phyloP scores from a whole-genome alignment of 345 rosid genomes.

The Psidium friedrichsthalianum region DNA sequence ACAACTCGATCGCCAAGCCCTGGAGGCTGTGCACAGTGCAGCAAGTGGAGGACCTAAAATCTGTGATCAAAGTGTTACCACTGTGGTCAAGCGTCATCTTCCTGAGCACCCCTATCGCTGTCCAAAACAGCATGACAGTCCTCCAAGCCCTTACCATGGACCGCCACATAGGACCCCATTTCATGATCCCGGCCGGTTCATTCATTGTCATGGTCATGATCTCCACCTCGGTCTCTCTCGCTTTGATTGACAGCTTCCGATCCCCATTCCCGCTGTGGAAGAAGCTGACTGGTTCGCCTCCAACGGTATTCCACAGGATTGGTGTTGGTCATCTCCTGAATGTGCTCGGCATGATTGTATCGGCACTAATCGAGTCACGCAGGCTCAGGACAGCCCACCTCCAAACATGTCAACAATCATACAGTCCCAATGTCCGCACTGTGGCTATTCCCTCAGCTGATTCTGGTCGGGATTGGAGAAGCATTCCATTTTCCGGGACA shows the following conservation, averaged over 20 bases:
- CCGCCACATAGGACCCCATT: constrained; percentile 25
- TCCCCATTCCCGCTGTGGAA: constrained; percentile 16
- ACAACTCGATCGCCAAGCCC: constrained; percentile 11
- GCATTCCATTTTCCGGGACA: constrained; percentile 41
- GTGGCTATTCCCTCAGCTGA: constrained; percentile 39
- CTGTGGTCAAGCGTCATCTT: constrained; percentile 20
- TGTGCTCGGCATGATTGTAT: constrained; percentile 15
- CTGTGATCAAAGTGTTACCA: constrained; percentile 29
- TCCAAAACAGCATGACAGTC: constrained; percentile 17
- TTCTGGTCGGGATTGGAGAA: constrained; percentile 31
- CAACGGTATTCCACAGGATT: constrained; percentile 22
- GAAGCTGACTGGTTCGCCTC: constrained; percentile 5
- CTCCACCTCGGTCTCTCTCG: constrained; percentile 12
- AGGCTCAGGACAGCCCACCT: constrained; percentile 13
- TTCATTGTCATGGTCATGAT: constrained; percentile 14
- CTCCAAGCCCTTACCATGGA: constrained; percentile 45
- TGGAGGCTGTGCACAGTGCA: constrained; percentile 48
- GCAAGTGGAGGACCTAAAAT: constrained; percentile 58
- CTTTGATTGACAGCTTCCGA: constrained; percentile 16
- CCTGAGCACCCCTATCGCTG: constrained; percentile 15
- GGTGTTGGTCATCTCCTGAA: constrained; percentile 37
- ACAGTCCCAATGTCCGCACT: constrained; percentile 20
- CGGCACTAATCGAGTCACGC: constrained; percentile 33
- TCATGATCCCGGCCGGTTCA: constrained; percentile 37
- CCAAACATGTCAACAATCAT: not conserved